phyloP scores from a whole-genome alignment of 106 monocot species.

The Chionographis japonica region DNA sequence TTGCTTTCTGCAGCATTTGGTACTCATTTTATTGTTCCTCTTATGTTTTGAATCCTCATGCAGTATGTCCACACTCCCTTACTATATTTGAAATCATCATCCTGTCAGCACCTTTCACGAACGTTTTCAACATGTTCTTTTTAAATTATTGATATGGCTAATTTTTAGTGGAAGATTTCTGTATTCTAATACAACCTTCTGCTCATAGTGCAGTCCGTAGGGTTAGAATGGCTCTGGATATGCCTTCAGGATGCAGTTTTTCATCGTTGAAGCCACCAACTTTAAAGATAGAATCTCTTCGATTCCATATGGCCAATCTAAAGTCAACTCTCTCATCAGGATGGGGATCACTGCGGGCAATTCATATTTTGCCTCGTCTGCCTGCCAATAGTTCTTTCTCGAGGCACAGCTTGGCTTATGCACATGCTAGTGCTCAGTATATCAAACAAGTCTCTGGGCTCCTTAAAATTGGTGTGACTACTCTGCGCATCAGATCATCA shows the following conservation, averaged over 20 bases:
- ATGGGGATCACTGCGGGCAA: conserved; percentile 78
- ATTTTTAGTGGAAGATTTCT: too few species aligned
- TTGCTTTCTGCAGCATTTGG: background rate
- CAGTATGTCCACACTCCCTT: too few species aligned
- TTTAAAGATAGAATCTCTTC: conserved; percentile 59
- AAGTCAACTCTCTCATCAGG: conserved; percentile 73
- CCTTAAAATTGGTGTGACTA: conserved; percentile 72
- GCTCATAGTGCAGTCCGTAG: conserved; percentile 56
- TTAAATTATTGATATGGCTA: background rate
- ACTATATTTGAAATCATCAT: background rate
- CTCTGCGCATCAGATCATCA: conserved; percentile 62
- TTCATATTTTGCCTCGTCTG: conserved; percentile 60
- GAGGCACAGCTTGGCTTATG: conserved; percentile 81
- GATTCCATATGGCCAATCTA: conserved; percentile 57
- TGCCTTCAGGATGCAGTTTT: conserved; percentile 87
- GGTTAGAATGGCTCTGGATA: conserved; percentile 79
- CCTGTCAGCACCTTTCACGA: background rate
- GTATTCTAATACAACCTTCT: background rate
- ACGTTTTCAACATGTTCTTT: background rate
- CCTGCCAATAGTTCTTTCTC: conserved; percentile 71
- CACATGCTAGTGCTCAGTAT: conserved; percentile 83
- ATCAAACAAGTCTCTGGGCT: conserved; percentile 85
- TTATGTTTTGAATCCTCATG: background rate
- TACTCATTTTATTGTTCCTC: background rate
- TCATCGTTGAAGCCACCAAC: conserved; percentile 41